Conservation (phyloP, 2,329 filamentous ascomycete genomes). For the Pyricularia sp. region DNA sequence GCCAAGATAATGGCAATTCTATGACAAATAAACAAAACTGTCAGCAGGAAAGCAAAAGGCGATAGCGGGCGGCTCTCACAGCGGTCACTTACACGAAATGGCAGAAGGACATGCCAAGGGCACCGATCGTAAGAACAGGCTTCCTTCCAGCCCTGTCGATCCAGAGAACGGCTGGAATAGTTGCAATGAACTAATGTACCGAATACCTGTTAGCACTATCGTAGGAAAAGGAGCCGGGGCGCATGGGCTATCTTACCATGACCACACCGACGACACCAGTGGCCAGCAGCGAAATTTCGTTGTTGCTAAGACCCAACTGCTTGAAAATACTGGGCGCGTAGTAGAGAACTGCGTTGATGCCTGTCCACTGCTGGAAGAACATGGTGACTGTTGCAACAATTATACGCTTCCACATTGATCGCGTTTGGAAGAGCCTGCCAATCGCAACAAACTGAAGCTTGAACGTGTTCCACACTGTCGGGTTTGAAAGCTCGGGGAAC, state of each 20-base stretch:
- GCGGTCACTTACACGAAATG: constrained; percentile 35
- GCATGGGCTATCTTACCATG: constrained; percentile 30
- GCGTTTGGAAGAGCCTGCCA: constrained; percentile 52
- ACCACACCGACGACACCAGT: constrained; percentile 64
- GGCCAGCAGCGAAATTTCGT: constrained; percentile 48
- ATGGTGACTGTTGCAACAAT: constrained; percentile 53
- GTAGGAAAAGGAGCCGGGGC: not conserved
- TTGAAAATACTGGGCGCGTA: constrained; percentile 64
- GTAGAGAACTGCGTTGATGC: constrained; percentile 54
- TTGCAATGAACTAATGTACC: constrained; percentile 41
- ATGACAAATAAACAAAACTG: not conserved
- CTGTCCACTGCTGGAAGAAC: constrained; percentile 46
- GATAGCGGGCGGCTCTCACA: not conserved
- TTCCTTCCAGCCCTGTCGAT: constrained; percentile 57
- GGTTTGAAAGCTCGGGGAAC: constrained; percentile 55
- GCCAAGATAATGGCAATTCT: constrained; percentile 64
- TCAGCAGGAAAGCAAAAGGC: not conserved
- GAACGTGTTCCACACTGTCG: constrained; percentile 52
- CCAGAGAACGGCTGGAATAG: constrained; percentile 56
- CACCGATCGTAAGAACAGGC: constrained; percentile 52
- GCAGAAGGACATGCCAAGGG: constrained; percentile 60
- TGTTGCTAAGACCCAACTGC: constrained; percentile 48
- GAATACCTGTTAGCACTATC: not conserved
- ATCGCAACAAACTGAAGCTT: constrained; percentile 63
- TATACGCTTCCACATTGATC: constrained; percentile 58